Conservation (phyloP, 2,329 filamentous ascomycete species). For the Ophiostoma tasmaniense region DNA sequence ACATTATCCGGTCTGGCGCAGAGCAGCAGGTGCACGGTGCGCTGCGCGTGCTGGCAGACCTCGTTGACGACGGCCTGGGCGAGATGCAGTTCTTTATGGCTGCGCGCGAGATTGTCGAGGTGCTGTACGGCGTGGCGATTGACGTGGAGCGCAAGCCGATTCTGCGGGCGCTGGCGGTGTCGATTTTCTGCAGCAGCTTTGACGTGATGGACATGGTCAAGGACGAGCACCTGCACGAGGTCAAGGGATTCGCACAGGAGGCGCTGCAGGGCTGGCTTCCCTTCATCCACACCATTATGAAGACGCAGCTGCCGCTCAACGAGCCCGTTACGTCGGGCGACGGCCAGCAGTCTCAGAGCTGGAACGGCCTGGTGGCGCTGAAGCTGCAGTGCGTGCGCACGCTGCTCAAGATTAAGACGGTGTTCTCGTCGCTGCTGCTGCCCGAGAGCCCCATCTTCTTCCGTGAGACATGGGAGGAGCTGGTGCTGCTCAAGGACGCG, state of each 20-base stretch:
- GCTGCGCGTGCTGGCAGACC: slow-evolving; percentile 75
- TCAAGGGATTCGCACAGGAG: slow-evolving; percentile 84
- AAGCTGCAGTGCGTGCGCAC: slow-evolving; percentile 95
- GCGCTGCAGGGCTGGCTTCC: slow-evolving; percentile 77
- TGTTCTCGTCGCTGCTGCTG: slow-evolving; percentile 75
- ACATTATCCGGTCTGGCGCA: slow-evolving; percentile 64
- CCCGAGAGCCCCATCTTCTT: slow-evolving; percentile 79
- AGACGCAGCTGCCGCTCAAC: slow-evolving; percentile 63
- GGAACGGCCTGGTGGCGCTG: slow-evolving; percentile 74
- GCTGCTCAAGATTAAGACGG: slow-evolving; percentile 74
- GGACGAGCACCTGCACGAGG: slow-evolving; percentile 78
- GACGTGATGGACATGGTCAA: slow-evolving; percentile 95
- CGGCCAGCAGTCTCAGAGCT: slow-evolving; percentile 52
- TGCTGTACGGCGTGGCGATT: slow-evolving; percentile 73
- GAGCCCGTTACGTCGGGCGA: slow-evolving; percentile 37
- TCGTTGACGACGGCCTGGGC: slow-evolving; percentile 87
- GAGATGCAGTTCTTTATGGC: slow-evolving; percentile 93
- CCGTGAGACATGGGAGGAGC: slow-evolving; percentile 79
- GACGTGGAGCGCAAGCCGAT: slow-evolving; percentile 65
- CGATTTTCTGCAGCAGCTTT: slow-evolving; percentile 84
- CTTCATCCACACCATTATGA: slow-evolving; percentile 75
- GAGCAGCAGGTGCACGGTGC: slow-evolving; percentile 82
- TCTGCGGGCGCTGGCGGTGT: slow-evolving; percentile 76
- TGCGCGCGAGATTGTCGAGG: slow-evolving; percentile 74
- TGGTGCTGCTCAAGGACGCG: slow-evolving; percentile 60